phyloP scores from a whole-genome alignment of 1,284 basidiomycete species.

The Cryptococcus sp. region DNA sequence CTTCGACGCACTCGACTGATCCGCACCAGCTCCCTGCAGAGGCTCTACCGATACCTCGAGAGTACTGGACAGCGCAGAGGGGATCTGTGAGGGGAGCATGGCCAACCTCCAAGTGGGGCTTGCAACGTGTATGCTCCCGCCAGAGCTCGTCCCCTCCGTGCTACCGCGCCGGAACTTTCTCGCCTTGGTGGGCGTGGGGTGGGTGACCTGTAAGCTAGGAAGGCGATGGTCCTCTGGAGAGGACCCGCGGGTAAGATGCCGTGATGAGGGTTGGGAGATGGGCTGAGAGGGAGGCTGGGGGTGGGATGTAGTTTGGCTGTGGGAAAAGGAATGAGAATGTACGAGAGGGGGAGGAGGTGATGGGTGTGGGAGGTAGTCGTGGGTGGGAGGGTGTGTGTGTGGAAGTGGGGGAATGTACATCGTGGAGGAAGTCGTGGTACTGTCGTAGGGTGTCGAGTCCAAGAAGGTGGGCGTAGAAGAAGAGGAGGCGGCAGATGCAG shows the following conservation, averaged over 20 bases:
- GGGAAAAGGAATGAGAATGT: no score
- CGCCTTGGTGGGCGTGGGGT: slow-evolving; percentile 29
- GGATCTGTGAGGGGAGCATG: not conserved
- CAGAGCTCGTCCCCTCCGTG: slow-evolving; percentile 7
- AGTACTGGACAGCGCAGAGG: not conserved
- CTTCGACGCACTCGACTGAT: not conserved
- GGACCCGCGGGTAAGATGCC: not conserved
- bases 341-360: no score
- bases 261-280: not conserved
- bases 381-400: not conserved
- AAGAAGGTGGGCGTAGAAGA: not conserved
- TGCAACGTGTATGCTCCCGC: slow-evolving; percentile 4
- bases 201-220: slow-evolving; percentile 23
- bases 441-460: not conserved
- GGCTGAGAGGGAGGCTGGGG: no score
- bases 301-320: not conserved
- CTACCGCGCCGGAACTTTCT: slow-evolving; percentile 20
- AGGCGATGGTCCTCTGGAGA: slow-evolving; percentile 5
- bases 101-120: slow-evolving; percentile 4
- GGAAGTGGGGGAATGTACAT: slow-evolving; percentile 7
- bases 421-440: not conserved
- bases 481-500: slow-evolving; percentile 1
- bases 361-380: not conserved
- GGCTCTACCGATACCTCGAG: slow-evolving; percentile 13
- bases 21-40: not conserved